Base-by-base conservation (phyloP, 495 filamentous ascomycete species). In the Penicillium ucsense region DNA sequence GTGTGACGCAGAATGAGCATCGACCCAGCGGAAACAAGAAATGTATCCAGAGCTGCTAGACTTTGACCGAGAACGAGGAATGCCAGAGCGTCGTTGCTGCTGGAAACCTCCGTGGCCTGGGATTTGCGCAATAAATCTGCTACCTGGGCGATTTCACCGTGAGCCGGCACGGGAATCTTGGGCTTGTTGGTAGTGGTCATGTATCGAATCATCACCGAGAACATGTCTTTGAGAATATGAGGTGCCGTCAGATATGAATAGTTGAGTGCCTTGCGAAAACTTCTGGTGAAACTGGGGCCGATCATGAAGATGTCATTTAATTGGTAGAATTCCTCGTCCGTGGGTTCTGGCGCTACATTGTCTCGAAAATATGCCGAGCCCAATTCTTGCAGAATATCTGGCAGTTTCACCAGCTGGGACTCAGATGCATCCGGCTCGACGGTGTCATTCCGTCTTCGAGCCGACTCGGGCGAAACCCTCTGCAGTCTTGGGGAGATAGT, bases 241-340 rank as follows among this genome's bases (percentile, higher is more conserved):
- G 43, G 31, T 8, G 43, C 20, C 12, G 35, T 45, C 12, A 32
- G n/a, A 20, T 36, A 36, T 11, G 43, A 45, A 45, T 45, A 45
- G 7, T 45, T 36, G 5, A 45, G 8, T 9, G 43, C 43, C 31
- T 32, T 32, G 33, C 43, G 43, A 28, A 45, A 45, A 5, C 6
- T 28, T 29, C 31, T 36, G 20, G 43, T 32, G 8, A 45, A 45
- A 34, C 9, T 45, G 27, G 43, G 43, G 7, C 43, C 43, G 31
- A 45, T 45, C 43, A 45, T 45, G 43, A 45, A 45, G 34, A 45
- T 45, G 33, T 45, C 34, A 11, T 36, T 35, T 6, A 45, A 36
- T 7, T 11, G 12, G 31, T 45, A 45, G 3, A 45, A 45, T n/a
- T 45, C 43, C 27, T 36, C 32, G 8, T 36, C 34, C 7, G 43